Base-by-base conservation (phyloP, 441 rosid genomes). In the Flueggea neowawraea region DNA sequence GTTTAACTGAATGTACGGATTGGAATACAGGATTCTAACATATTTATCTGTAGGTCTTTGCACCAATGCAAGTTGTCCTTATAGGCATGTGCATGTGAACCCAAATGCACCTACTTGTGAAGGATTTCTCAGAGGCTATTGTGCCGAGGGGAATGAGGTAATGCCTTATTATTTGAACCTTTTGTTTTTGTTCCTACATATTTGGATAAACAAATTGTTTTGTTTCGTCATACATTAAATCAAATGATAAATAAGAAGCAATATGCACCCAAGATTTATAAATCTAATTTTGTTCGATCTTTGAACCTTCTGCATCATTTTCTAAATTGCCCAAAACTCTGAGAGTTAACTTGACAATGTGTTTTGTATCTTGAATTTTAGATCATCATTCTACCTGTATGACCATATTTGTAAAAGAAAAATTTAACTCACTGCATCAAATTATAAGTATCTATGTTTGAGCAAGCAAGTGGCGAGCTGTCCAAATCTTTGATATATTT, bases 71-170 rank as follows among this genome's bases (percentile, higher is more conserved):
- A 72, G 59, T 60, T 95, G 98, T 63, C 84, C 98, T 17, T 95
- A 91, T 63, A 86, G 99, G 73, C 99, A 95, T 72, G 98, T 95
- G 62, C 91, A 88, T 70, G 98, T 95, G 61, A 88, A 89, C 78
- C 99, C 92, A 31, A 86, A 75, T 55, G 84, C 96, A 44, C 70
- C 91, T 61, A 79, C 84, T 54, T 91, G 99, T 52, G 88, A 86
- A 75, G 97, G 88, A 58, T 95, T 91, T 78, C 81, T 95, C 57
- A 82, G 79, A 82, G 99, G 98, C 67, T 95, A 90, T 74, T 95
- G 99, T 73, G 86, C 87, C 57, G 90, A 88, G 22, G 99, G 97
- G 54, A 74, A 91, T 56, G 96, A 89, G 99, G 99, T 95, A 89
- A 61, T 31, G 31, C n/a, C 28, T 12, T 36, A 36, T 36, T 36